Evolutionary conservation across 371 early-diverging fungal species (phyloP).

Genomic region (Mortierella sp.): DNA sequence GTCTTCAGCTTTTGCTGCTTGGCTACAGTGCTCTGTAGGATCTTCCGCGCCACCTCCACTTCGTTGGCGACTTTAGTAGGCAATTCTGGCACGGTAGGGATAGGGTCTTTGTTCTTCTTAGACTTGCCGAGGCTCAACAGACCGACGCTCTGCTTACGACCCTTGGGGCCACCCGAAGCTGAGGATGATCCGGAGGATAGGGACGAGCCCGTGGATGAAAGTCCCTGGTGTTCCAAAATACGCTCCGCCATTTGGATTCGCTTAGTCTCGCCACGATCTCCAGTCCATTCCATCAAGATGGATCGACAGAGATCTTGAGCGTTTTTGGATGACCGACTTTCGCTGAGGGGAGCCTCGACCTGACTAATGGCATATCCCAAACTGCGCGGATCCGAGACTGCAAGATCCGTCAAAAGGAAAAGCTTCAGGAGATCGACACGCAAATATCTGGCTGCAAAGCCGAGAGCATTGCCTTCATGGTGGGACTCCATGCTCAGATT

Average conservation of each 20-base stretch:
- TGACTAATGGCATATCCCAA: slow-evolving; percentile 34
- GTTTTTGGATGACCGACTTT: slow-evolving; percentile 28
- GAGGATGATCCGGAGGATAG: slow-evolving; percentile 7
- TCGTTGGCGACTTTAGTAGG: slow-evolving; percentile 24
- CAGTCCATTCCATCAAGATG: slow-evolving; percentile 47
- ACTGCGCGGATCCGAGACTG: slow-evolving; percentile 41
- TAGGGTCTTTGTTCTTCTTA: slow-evolving; percentile 41
- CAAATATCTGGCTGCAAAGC: slow-evolving; percentile 46
- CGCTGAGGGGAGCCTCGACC: slow-evolving; percentile 41
- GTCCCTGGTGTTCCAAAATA: slow-evolving; percentile 36
- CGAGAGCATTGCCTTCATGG: slow-evolving; percentile 47
- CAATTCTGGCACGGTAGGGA: slow-evolving; percentile 25
- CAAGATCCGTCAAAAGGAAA: slow-evolving; percentile 41
- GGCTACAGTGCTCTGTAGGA: slow-evolving; percentile 38
- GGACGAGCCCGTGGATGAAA: slow-evolving; percentile 9
- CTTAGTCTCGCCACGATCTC: slow-evolving; percentile 47
- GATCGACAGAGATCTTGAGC: slow-evolving; percentile 38
- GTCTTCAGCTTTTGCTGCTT: slow-evolving; percentile 52
- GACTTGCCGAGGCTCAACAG: slow-evolving; percentile 41
- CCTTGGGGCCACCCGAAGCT: slow-evolving; percentile 11
- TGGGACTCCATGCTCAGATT: slow-evolving; percentile 32
- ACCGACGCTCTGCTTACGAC: slow-evolving; percentile 38
- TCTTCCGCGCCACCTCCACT: slow-evolving; percentile 34
- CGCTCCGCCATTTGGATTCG: slow-evolving; percentile 53
- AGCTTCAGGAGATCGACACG: slow-evolving; percentile 42